Base-by-base conservation (phyloP, 495 filamentous ascomycete genomes). In the Trichoderma parareesei region DNA sequence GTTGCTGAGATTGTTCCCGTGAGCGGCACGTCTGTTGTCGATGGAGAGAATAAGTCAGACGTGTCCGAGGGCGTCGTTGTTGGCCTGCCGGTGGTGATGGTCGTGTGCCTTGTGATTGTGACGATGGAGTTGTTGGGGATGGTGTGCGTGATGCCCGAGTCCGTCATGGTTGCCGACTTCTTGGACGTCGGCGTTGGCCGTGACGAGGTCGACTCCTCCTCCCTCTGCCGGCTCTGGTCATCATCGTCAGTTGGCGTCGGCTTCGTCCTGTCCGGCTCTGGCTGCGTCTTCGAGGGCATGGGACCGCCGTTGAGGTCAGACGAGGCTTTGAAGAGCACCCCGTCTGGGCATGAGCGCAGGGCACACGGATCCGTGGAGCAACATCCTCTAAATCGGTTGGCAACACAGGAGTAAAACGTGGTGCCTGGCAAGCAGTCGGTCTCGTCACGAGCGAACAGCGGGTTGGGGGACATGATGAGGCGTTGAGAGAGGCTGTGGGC, bases 281-380 rank as follows among this genome's bases (percentile, higher is more conserved):
- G 14, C 1, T 27, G 27, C 27, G 27, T 27, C 27, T 27, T 35
- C 37, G 18, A 9, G 4, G 40, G 4, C 42, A 5, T 43, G 16
- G 38, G 33, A 41, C n/a, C 11, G 14, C n/a, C 38, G 10, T 41
- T 38, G 35, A 16, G 6, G 9, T 20, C 35, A 13, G 3, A 16
- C 38, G 38, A 13, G 38, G 13, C 60, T 42, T 40, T 44, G 38
- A 27, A 10, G 27, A 13, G 14, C 18, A 18, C 37, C 4, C 10
- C 11, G 53, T 57, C 27, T 14, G 33, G 53, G 16, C 33, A 43
- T n/a, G 38, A 63, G 42, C 38, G 48, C 7, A 14, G 4, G 38
- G 33, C 16, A 38, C 72, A 74, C 16, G 72, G 65, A 11, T 69
- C 42, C 41, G 67, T 65, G 35, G 63, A 41, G 53, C 72, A 74